Evolutionary conservation across 1,284 basidiomycete species (phyloP), one percentile per base, ranked within the genome.

Genomic region (Pulchroboletus neoregius): DNA sequence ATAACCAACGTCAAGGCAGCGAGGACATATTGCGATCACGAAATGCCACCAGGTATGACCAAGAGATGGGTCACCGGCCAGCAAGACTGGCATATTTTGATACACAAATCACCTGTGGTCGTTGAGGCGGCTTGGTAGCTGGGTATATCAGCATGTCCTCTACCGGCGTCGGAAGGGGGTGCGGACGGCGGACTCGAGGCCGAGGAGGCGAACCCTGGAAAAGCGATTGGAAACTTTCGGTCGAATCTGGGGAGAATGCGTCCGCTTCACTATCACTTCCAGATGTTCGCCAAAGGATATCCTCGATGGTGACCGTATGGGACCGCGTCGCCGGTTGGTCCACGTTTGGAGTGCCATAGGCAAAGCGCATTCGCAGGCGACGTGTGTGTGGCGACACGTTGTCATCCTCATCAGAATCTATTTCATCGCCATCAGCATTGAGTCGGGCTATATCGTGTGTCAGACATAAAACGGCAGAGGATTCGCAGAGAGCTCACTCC

Each of bases 371-470:
- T 13, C 61, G 62, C 43, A 55, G 48, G 31, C 58, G 62, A n/a
- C 57, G 59, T 15, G 51, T 58, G 42, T 51, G 45, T n/a, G 52
- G 47, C 13, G 57, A 52, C n/a, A 49, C 52, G 20, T 48, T 48
- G 28, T 55, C 51, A 13, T 63, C 63, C 23, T 63, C 77, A 12
- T 75, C 74, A 0, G 70, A 70, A 10, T 77, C 67, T 50, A 82
- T 73, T 54, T 79, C 76, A 50, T 80, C 74, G 1, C 79, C 79
- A 54, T 82, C 76, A 6, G 71, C 62, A 61, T 81, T 74, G 30
- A 82, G 69, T 41, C 75, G 74, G 28, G 76, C 79, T 81, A 50
- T 18, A 41, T 34, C 39, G 33, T 16, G 35, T 39, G 43, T 52
- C 46, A 55, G 51, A 46, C 27, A 31, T 26, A 18, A 36, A 49